phyloP scores from a whole-genome alignment of 2,329 filamentous ascomycete genomes.

The Dryadomyces sulphureus region DNA sequence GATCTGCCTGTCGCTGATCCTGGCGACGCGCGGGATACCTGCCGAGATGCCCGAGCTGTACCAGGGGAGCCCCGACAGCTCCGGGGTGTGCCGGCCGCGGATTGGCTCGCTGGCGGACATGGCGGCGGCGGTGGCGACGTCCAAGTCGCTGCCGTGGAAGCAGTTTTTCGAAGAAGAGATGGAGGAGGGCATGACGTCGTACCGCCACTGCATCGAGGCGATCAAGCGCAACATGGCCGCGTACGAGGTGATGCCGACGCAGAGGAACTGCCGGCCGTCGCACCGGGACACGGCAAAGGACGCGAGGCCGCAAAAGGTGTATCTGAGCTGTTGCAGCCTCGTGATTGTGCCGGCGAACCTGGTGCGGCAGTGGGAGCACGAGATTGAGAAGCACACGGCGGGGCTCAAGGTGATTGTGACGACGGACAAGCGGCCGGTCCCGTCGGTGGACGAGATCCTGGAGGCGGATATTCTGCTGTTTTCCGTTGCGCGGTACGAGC shows the following conservation, averaged over 20 bases:
- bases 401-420: conserved; percentile 52
- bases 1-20: conserved; percentile 62
- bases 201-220: conserved; percentile 36
- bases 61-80: conserved; percentile 15
- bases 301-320: conserved; percentile 33
- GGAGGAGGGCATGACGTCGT: conserved; percentile 26
- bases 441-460: conserved; percentile 41
- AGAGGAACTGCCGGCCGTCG: conserved; percentile 14
- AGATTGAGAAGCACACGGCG: conserved; percentile 64
- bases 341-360: conserved; percentile 75
- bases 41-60: conserved; percentile 51
- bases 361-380: conserved; percentile 67
- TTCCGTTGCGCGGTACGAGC: conserved; percentile 58
- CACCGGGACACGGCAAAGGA: neutral
- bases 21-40: conserved; percentile 58
- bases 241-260: conserved; percentile 38
- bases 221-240: conserved; percentile 42
- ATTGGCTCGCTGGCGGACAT: conserved; percentile 59
- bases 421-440: conserved; percentile 38
- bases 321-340: conserved; percentile 54
- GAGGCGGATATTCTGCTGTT: conserved; percentile 67
- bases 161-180: conserved; percentile 39
- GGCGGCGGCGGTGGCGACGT: conserved; percentile 52
- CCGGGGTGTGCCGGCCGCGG: conserved; percentile 23
- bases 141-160: conserved; percentile 56